Evolutionary conservation across 768 basidiomycete genomes (phyloP).

Genomic region (Pseudohyphozyma bogoriensis): DNA sequence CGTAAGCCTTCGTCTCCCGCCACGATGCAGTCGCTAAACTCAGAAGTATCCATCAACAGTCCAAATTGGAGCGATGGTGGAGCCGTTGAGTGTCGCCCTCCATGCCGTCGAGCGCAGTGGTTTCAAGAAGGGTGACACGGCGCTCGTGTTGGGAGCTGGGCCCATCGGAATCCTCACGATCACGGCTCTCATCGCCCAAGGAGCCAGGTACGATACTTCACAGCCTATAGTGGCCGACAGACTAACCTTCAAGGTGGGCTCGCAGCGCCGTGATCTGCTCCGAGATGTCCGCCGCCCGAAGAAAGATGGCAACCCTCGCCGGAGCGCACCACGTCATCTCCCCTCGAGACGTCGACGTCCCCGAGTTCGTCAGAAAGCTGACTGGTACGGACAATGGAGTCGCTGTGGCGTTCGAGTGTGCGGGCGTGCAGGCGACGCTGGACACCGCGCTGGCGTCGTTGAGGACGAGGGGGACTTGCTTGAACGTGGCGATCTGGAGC

Average conservation of each 20-base stretch:
- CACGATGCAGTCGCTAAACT: neutral
- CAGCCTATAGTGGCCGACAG: too few relatives aligned
- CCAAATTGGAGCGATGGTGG: slow-evolving; percentile 45
- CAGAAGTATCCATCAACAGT: slow-evolving; percentile 35
- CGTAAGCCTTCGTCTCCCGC: slow-evolving; percentile 34
- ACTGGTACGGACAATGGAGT: slow-evolving; percentile 39
- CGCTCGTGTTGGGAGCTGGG: slow-evolving; percentile 36
- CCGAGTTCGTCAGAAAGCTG: slow-evolving; percentile 32
- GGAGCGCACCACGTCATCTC: slow-evolving; percentile 40
- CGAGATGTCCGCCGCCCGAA: slow-evolving; percentile 42
- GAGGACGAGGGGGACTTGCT: slow-evolving; percentile 40
- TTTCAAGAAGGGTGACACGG: slow-evolving; percentile 41
- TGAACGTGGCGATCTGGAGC: slow-evolving; percentile 44
- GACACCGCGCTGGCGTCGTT: slow-evolving; percentile 40
- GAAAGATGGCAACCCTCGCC: slow-evolving; percentile 39
- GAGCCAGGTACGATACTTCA: slow-evolving; percentile 23
- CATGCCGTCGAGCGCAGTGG: slow-evolving; percentile 44
- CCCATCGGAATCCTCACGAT: slow-evolving; percentile 42
- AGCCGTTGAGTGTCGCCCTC: slow-evolving; percentile 46
- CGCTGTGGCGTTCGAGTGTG: slow-evolving; percentile 46
- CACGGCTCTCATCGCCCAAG: slow-evolving; percentile 40
- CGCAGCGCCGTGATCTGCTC: slow-evolving; percentile 39
- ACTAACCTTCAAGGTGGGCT: neutral
- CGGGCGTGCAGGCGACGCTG: slow-evolving; percentile 42
- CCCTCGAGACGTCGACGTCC: slow-evolving; percentile 31